phyloP scores from a whole-genome alignment of 768 basidiomycete species.

The Flagelloscypha sp. region DNA sequence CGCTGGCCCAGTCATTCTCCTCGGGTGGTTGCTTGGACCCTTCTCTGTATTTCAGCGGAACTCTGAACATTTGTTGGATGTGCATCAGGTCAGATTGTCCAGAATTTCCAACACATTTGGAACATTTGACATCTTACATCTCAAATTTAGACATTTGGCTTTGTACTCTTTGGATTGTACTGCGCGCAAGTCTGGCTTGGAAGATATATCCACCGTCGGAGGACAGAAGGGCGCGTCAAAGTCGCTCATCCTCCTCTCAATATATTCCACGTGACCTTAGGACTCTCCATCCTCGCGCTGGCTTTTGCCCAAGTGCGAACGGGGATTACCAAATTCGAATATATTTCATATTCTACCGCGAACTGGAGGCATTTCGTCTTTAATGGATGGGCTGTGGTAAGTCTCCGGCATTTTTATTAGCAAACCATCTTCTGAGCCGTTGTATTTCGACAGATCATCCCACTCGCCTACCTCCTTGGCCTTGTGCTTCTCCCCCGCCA shows the following conservation, averaged over 20 bases:
- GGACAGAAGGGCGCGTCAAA: slow-evolving; percentile 19
- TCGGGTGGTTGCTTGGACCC: slow-evolving; percentile 42
- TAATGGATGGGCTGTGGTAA: slow-evolving; percentile 38
- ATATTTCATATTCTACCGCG: slow-evolving; percentile 8
- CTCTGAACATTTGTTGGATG: slow-evolving; percentile 34
- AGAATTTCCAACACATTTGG: background rate
- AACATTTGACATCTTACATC: background rate
- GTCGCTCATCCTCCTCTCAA: slow-evolving; percentile 43
- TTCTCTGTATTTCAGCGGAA: slow-evolving; percentile 35
- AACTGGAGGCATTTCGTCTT: slow-evolving; percentile 33
- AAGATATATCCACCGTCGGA: slow-evolving; percentile 39
- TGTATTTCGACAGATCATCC: slow-evolving; percentile 24
- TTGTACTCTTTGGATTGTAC: slow-evolving; percentile 42
- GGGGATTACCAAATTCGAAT: slow-evolving; percentile 9
- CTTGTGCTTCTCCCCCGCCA: slow-evolving; percentile 34
- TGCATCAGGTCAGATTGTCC: slow-evolving; percentile 37
- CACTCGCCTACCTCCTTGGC: slow-evolving; percentile 38
- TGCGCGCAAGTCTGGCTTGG: slow-evolving; percentile 46
- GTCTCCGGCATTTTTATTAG: slow-evolving; percentile 12
- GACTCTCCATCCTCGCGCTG: slow-evolving; percentile 38
- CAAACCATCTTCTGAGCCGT: background rate
- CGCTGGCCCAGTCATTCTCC: slow-evolving; percentile 39
- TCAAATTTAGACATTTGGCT: slow-evolving; percentile 42
- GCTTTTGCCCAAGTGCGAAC: slow-evolving; percentile 43
- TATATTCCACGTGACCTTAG: slow-evolving; percentile 47